Evolutionary conservation across 192 early-diverging fungal species (phyloP).

Genomic region (Lobosporangium transversale): DNA sequence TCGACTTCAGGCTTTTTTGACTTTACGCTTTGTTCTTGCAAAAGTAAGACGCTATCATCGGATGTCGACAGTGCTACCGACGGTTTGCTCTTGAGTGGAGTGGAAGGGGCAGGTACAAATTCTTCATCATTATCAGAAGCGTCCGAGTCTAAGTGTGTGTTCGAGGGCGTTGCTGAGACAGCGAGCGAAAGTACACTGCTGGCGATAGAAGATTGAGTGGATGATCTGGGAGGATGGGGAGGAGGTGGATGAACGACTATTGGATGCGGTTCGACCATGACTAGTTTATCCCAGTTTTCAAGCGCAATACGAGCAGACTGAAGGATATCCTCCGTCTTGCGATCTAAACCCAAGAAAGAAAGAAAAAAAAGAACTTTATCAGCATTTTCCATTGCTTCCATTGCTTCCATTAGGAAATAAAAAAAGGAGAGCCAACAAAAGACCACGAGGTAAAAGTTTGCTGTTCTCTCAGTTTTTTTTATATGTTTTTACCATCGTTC

Average conservation of each 20-base stretch:
- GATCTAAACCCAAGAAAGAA: slow-evolving; percentile 10
- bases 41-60: not conserved
- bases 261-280: slow-evolving; percentile 30
- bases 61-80: slow-evolving; percentile 23
- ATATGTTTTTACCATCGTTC: slow-evolving; percentile 25
- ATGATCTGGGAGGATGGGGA: slow-evolving; percentile 10
- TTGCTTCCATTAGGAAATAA: too few species aligned
- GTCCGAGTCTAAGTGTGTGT: slow-evolving; percentile 6
- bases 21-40: not conserved
- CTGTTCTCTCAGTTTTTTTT: too few species aligned
- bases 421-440: too few species aligned
- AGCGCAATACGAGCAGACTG: slow-evolving; percentile 38
- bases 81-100: slow-evolving; percentile 40
- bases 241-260: slow-evolving; percentile 47
- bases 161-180: slow-evolving; percentile 15
- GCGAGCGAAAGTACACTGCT: slow-evolving; percentile 15
- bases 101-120: slow-evolving; percentile 34
- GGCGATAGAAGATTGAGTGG: slow-evolving; percentile 2
- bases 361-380: slow-evolving; percentile 1
- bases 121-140: slow-evolving; percentile 25
- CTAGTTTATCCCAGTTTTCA: slow-evolving; percentile 41
- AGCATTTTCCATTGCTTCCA: too few species aligned
- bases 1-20: not conserved
- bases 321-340: slow-evolving; percentile 49
- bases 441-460: too few species aligned